Evolutionary conservation across 148 eudicot species (phyloP).

Genomic region (Spergularia marina): DNA sequence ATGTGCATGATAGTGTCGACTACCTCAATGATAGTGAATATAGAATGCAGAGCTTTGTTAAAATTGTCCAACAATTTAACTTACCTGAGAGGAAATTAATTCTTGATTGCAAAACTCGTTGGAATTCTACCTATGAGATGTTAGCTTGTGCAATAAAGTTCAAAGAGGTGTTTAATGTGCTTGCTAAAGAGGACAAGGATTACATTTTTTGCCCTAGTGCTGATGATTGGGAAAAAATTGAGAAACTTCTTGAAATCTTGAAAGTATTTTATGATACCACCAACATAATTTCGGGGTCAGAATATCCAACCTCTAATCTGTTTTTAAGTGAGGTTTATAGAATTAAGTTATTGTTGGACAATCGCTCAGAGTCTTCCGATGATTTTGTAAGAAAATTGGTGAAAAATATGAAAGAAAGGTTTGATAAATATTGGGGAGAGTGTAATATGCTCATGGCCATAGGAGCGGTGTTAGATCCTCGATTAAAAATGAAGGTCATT

Average conservation of each 20-base stretch:
- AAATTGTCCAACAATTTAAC: neutral
- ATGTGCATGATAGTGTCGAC: slow-evolving; percentile 14
- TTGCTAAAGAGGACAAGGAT: too few relatives aligned
- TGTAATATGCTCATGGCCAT: too few relatives aligned
- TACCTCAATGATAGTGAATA: slow-evolving; percentile 6
- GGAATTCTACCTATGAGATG: slow-evolving; percentile 29
- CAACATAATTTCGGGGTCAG: slow-evolving; percentile 11
- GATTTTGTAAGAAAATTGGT: too few relatives aligned
- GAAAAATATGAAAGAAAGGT: slow-evolving; percentile 4
- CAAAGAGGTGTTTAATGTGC: neutral
- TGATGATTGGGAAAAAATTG: neutral
- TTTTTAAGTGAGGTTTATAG: neutral
- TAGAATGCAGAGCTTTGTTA: neutral
- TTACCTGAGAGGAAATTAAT: slow-evolving; percentile 9
- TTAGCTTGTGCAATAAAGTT: slow-evolving; percentile 14
- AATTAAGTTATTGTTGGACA: neutral
- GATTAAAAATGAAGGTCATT: slow-evolving; percentile 10
- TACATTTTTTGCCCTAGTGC: too few relatives aligned
- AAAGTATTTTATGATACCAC: slow-evolving; percentile 5
- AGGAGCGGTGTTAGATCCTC: too few relatives aligned
- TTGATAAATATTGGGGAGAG: too few relatives aligned
- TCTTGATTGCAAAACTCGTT: slow-evolving; percentile 16
- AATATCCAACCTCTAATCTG: slow-evolving; percentile 15
- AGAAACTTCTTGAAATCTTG: slow-evolving; percentile 13
- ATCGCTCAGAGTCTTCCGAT: neutral